phyloP scores from a whole-genome alignment of 2,329 filamentous ascomycete species.

The Colletotrichum noveboracense region DNA sequence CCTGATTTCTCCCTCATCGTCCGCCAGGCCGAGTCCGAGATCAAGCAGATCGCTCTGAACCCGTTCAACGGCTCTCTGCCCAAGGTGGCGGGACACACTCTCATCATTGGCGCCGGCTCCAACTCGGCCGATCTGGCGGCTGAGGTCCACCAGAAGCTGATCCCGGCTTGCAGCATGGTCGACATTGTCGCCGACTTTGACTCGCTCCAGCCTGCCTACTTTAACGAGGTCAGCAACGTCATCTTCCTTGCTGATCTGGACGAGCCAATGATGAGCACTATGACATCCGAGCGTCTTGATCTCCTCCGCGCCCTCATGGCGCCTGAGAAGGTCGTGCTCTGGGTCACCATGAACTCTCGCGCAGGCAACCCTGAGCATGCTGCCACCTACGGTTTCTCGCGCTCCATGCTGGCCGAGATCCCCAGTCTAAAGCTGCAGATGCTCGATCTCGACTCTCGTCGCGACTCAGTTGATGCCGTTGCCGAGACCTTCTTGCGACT shows the following conservation, averaged over 20 bases:
- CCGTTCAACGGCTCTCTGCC: conserved; percentile 8
- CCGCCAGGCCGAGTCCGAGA: conserved; percentile 34
- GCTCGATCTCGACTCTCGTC: conserved; percentile 18
- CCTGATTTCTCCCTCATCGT: conserved; percentile 41
- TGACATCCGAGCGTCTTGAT: conserved; percentile 32
- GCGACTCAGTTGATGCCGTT: not conserved
- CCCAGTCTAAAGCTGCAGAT: conserved; percentile 22
- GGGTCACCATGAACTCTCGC: conserved; percentile 27
- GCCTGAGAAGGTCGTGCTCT: conserved; percentile 23
- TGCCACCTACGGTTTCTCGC: conserved; percentile 20
- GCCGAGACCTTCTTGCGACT: conserved; percentile 17
- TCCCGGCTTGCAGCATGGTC: conserved; percentile 23
- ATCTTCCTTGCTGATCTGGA: conserved; percentile 23
- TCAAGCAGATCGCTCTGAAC: conserved; percentile 24
- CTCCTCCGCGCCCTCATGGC: conserved; percentile 23
- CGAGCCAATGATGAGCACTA: conserved; percentile 32
- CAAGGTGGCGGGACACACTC: conserved; percentile 27
- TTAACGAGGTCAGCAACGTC: conserved; percentile 20
- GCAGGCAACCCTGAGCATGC: conserved; percentile 24
- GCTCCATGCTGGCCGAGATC: conserved; percentile 20
- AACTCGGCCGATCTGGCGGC: conserved; percentile 23
- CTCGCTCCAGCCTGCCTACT: conserved; percentile 12
- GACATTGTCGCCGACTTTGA: conserved; percentile 29
- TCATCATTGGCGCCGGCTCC: conserved; percentile 35
- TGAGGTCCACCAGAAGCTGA: conserved; percentile 26